Evolutionary conservation across 2,329 filamentous ascomycete species (phyloP).

Genomic region (Sporothrix protearum): DNA sequence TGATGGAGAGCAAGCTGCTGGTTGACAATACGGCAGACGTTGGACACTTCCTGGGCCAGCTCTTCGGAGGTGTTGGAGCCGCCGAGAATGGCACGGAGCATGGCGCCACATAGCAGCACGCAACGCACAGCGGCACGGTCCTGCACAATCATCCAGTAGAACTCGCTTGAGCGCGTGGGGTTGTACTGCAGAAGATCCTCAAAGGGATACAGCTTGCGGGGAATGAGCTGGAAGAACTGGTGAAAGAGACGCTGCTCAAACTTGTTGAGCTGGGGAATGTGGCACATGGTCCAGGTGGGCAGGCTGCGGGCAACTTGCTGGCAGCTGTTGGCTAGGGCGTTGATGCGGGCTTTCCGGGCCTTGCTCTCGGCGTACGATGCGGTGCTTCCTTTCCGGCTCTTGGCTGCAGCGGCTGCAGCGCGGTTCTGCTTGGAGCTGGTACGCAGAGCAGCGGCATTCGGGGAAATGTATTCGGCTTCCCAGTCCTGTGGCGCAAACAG

Average conservation of each 20-base stretch:
- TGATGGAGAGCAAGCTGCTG: constrained; percentile 23
- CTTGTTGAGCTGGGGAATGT: constrained; percentile 28
- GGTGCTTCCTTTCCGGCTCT: not conserved
- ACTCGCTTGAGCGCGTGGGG: constrained; percentile 31
- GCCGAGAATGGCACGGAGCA: constrained; percentile 31
- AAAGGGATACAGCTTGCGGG: constrained; percentile 36
- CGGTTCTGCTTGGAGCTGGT: not conserved
- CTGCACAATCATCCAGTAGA: constrained; percentile 31
- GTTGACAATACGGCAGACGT: constrained; percentile 28
- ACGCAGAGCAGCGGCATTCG: constrained; percentile 2
- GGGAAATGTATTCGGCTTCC: constrained; percentile 19
- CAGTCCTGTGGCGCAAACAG: constrained; percentile 20
- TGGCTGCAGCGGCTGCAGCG: not conserved
- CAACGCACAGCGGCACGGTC: constrained; percentile 33
- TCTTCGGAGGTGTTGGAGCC: constrained; percentile 27
- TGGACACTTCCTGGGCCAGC: constrained; percentile 27
- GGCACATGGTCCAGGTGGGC: constrained; percentile 26
- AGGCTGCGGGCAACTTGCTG: constrained; percentile 23
- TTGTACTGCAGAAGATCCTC: constrained; percentile 36
- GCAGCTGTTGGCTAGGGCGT: constrained; percentile 17
- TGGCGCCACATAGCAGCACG: constrained; percentile 35
- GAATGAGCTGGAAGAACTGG: constrained; percentile 32
- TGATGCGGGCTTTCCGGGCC: constrained; percentile 13
- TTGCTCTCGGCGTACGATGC: constrained; percentile 9
- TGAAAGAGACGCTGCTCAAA: constrained; percentile 33